Conservation (phyloP, 352 stramenopile genomes). For the Phytophthora aleatoria region DNA sequence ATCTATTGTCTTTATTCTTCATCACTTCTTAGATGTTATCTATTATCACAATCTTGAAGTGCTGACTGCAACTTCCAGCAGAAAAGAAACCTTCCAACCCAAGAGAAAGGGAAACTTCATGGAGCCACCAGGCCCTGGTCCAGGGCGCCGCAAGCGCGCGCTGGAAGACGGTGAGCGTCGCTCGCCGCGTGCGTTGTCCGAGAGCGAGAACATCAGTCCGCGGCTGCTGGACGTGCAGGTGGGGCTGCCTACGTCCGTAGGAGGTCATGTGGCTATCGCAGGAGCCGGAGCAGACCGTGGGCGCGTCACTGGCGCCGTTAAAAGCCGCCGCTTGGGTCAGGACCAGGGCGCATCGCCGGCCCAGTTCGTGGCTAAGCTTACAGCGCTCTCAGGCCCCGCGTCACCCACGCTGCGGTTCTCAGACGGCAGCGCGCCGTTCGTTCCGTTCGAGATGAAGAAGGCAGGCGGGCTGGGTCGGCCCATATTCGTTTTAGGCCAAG, state of each 20-base stretch:
- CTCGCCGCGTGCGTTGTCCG: constrained; percentile 8
- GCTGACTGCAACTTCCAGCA: constrained; percentile 7
- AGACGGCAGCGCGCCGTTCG: background rate
- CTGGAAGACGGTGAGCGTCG: constrained; percentile 19
- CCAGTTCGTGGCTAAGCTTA: constrained; percentile 22
- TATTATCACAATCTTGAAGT: constrained; percentile 4
- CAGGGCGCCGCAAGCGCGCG: constrained; percentile 39
- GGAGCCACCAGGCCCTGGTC: constrained; percentile 13
- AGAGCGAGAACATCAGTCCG: constrained; percentile 31
- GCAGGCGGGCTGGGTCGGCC: background rate
- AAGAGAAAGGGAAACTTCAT: constrained; percentile 25
- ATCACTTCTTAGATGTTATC: background rate
- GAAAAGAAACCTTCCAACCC: constrained; percentile 7
- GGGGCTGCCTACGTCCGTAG: constrained; percentile 3
- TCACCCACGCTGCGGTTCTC: constrained; percentile 17
- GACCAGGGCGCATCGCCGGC: constrained; percentile 9
- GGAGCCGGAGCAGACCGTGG: constrained; percentile 10
- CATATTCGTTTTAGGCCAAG: constrained; percentile 23
- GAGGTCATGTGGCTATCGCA: background rate
- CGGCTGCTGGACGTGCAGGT: constrained; percentile 24
- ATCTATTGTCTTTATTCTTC: background rate
- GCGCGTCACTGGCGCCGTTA: constrained; percentile 29
- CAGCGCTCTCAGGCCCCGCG: constrained; percentile 2
- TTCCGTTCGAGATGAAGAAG: constrained; percentile 29
- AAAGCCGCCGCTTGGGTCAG: constrained; percentile 32